Base-by-base conservation (phyloP, 495 filamentous ascomycete genomes). In the Penicillium riverlandense region DNA sequence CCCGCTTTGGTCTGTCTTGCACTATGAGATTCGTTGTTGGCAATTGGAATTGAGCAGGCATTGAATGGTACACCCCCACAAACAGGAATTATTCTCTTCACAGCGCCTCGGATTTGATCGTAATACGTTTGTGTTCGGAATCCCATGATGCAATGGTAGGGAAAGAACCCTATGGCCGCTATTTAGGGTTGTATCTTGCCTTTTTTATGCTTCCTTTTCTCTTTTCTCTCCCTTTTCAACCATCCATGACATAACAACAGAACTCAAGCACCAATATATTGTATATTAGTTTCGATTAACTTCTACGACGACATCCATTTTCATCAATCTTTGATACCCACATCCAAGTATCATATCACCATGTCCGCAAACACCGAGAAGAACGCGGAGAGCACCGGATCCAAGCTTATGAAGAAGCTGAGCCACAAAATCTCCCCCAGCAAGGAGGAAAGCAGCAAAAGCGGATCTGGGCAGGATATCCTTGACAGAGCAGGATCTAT, bases 71-170 rank as follows among this genome's bases (percentile, higher is more conserved):
- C 45, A 32, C 15, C 4, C 35, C 7, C 22, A 38, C 30, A 47
- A 22, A 11, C 5, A 15, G 16, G 7, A 16, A 27, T 30, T 40
- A 22, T 3, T 29, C 22, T 29, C 33, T 52, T 30, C 35, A 38
- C 27, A 46, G 39, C 45, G 34, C 29, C n/a, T 34, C 38, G 8
- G 14, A 14, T 14, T 29, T 15, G 10, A 12, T n/a, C 31, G 16
- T 15, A 8, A 34, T 7, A 43, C 40, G 43, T 45, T 11, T n/a
- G 44, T 15, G 7, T 4, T 50, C 38, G 38, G 39, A 7, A 47
- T n/a, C 36, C 35, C 35, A 57, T 59, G 57, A 59, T 59, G 57
- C 50, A 57, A 59, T 48, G 33, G 12, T 13, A 28, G 27, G 11
- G 43, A 12, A 22, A 40, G 11, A 30, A 14, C 30, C 8, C 37